Evolutionary conservation across 2,329 filamentous ascomycete genomes (phyloP).

Genomic region (Fusarium sp.): DNA sequence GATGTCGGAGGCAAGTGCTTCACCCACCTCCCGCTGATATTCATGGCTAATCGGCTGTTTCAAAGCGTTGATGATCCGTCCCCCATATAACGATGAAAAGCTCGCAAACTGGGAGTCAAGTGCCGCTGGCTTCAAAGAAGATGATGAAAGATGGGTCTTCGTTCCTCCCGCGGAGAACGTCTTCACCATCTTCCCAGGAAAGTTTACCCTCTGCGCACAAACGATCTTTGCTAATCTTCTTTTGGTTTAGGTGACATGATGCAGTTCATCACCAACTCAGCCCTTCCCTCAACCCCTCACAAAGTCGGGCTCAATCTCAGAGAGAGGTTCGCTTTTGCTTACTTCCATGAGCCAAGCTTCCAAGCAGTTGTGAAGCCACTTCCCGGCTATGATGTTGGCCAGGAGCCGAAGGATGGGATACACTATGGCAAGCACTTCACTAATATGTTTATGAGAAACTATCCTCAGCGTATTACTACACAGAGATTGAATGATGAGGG

Average conservation of each 20-base stretch:
- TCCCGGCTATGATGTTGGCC: conserved; percentile 48
- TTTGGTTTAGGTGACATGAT: conserved; percentile 57
- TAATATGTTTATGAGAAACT: conserved; percentile 61
- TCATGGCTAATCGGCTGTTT: neutral
- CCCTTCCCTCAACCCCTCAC: conserved; percentile 58
- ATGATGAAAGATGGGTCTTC: conserved; percentile 58
- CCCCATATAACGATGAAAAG: conserved; percentile 51
- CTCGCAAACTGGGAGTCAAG: conserved; percentile 58
- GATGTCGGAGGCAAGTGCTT: conserved; percentile 54
- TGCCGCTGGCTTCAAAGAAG: conserved; percentile 54
- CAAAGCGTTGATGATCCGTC: conserved; percentile 56
- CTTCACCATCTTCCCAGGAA: conserved; percentile 61
- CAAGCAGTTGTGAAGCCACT: conserved; percentile 55
- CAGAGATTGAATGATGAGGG: conserved; percentile 33
- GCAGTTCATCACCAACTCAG: conserved; percentile 59
- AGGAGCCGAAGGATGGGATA: conserved; percentile 50
- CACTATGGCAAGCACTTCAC: conserved; percentile 64
- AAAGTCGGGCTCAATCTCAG: conserved; percentile 60
- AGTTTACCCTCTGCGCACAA: neutral
- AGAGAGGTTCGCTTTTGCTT: conserved; percentile 59
- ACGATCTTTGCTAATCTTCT: neutral
- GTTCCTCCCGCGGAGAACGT: conserved; percentile 55
- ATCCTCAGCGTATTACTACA: conserved; percentile 57
- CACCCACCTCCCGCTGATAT: neutral
- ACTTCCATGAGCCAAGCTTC: conserved; percentile 63